Evolutionary conservation across 352 stramenopile species (phyloP).

Genomic region (Globisporangium cylindrosporum): DNA sequence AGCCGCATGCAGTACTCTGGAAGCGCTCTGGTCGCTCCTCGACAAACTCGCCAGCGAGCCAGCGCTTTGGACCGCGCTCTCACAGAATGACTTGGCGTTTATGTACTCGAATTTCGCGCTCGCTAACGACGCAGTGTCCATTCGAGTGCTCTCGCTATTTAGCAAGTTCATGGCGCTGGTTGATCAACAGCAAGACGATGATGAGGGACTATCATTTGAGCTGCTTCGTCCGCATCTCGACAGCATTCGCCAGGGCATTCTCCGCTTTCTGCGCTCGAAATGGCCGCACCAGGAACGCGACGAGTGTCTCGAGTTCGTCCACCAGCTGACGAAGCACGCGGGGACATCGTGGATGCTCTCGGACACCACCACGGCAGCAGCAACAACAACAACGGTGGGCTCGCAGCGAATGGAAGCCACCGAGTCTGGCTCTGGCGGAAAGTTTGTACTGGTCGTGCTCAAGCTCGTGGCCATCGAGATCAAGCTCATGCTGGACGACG

Average conservation of each 20-base stretch:
- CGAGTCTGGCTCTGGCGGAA: conserved; percentile 58
- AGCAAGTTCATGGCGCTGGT: conserved; percentile 58
- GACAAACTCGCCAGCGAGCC: conserved; percentile 28
- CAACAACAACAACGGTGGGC: too few relatives aligned
- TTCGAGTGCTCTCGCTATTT: conserved; percentile 46
- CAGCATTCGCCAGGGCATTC: conserved; percentile 52
- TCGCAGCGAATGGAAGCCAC: conserved; percentile 16
- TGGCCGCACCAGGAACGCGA: conserved; percentile 74
- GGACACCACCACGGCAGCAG: conserved; percentile 32
- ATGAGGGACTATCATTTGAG: conserved; percentile 32
- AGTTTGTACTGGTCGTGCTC: conserved; percentile 73
- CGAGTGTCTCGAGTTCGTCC: conserved; percentile 53
- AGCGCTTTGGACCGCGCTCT: conserved; percentile 46
- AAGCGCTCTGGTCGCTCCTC: conserved; percentile 52
- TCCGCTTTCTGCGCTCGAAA: conserved; percentile 65
- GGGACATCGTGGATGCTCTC: conserved; percentile 65
- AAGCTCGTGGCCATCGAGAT: conserved; percentile 84
- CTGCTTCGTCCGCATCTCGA: conserved; percentile 55
- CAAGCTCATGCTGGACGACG: conserved; percentile 85
- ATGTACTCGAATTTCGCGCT: conserved; percentile 55
- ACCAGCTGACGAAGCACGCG: conserved; percentile 56
- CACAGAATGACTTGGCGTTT: conserved; percentile 62
- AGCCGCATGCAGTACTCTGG: conserved; percentile 13
- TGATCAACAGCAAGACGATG: conserved; percentile 21
- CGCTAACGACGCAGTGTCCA: conserved; percentile 29